Percentiles rank a stretch among this genome's conserved stretches.
Evolutionary conservation across 1,284 basidiomycete genomes (phyloP).

Genomic region (Trichosporon inkin): DNA sequence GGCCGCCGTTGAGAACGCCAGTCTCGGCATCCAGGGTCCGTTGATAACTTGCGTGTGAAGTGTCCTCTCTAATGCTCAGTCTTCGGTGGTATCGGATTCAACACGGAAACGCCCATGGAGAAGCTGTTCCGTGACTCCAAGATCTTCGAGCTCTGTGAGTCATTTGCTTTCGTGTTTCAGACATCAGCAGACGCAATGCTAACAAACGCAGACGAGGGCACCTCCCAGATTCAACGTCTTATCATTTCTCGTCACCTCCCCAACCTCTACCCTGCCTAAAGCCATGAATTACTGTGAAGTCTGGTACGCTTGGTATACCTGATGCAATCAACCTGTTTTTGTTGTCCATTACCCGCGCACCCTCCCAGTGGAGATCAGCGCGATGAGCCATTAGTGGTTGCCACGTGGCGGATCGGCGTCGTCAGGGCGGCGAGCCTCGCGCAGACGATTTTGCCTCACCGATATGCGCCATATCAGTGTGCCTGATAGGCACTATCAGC

Average conservation of each 20-base stretch:
- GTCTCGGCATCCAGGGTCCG: constrained; percentile 53
- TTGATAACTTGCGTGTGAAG: neutral
- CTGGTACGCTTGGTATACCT: no score
- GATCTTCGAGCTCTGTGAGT: constrained; percentile 53
- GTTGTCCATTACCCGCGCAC: neutral
- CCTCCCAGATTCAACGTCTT: constrained; percentile 51
- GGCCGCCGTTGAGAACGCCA: constrained; percentile 53
- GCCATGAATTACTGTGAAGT: neutral
- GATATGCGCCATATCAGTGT: constrained; percentile 10
- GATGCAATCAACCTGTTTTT: no score
- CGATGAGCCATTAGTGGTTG: neutral
- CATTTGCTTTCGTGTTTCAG: no score
- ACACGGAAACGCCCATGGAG: constrained; percentile 56
- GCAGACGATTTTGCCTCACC: neutral
- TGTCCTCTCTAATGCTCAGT: constrained; percentile 23
- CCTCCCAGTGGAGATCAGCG: no score
- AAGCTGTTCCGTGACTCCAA: constrained; percentile 55
- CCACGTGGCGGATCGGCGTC: neutral
- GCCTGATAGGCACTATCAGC: constrained; percentile 5
- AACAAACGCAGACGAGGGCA: constrained; percentile 42
- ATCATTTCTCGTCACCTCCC: constrained; percentile 49
- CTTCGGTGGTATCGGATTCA: constrained; percentile 55
- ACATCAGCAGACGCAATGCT: neutral
- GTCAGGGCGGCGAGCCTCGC: neutral
- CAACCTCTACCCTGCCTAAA: constrained; percentile 44